Percentiles rank a stretch among this genome's conserved stretches.
phyloP scores from a whole-genome alignment of 495 filamentous ascomycete species.

The Xylaria castorea region DNA sequence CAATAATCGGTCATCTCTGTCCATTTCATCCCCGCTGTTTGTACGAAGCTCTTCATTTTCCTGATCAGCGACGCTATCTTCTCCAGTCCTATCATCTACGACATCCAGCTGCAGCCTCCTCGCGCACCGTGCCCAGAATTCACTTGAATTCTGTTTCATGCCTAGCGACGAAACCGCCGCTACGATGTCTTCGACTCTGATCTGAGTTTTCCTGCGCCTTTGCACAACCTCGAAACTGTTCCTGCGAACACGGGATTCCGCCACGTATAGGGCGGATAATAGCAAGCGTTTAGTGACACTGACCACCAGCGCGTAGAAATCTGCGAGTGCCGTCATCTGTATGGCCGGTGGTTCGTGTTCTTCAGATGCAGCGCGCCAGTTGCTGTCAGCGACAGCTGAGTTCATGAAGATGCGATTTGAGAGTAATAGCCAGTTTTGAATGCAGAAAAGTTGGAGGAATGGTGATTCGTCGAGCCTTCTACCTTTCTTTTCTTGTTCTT shows the following conservation, averaged over 20 bases:
- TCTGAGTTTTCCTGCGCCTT: constrained; percentile 40
- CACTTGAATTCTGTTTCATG: constrained; percentile 48
- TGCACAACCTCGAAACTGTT: constrained; percentile 41
- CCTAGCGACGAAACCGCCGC: constrained; percentile 67
- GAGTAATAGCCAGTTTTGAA: constrained; percentile 67
- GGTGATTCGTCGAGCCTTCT: constrained; percentile 48
- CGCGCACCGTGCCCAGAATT: constrained; percentile 67
- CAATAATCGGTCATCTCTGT: constrained; percentile 27
- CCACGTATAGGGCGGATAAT: constrained; percentile 69
- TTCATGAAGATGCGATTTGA: constrained; percentile 83
- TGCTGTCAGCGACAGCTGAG: constrained; percentile 62
- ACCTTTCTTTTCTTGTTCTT: constrained; percentile 18
- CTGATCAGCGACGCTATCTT: constrained; percentile 38
- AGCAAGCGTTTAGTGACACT: constrained; percentile 73
- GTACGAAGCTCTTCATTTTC: constrained; percentile 16
- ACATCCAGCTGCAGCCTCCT: constrained; percentile 67
- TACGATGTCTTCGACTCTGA: constrained; percentile 67
- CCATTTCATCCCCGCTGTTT: constrained; percentile 30
- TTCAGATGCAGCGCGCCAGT: constrained; percentile 64
- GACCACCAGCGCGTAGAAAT: constrained; percentile 73
- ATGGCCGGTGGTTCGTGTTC: constrained; percentile 66
- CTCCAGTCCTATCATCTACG: constrained; percentile 46
- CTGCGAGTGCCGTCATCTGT: constrained; percentile 68
- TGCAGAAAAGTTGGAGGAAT: constrained; percentile 60
- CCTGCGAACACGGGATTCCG: constrained; percentile 60